Conservation (phyloP, 495 filamentous ascomycete species). For the Aspergillus coremiiformis region DNA sequence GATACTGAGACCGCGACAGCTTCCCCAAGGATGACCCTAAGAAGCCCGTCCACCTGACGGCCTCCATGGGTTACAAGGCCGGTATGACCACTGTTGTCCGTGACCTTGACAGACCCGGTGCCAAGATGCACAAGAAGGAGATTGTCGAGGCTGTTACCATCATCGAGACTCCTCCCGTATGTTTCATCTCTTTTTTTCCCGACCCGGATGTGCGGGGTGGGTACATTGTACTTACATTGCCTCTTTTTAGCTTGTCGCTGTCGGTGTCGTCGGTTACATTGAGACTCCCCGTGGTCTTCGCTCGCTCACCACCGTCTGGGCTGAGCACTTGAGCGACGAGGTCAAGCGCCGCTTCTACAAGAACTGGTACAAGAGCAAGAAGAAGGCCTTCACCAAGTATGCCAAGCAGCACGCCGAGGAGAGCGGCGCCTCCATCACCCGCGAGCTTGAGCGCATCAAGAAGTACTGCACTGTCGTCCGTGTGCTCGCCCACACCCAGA, state of each 20-base stretch:
- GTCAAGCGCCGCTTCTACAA: conserved; percentile 99
- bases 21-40: conserved; percentile 99
- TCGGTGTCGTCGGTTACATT: conserved; percentile 99
- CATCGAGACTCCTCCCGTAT: conserved; percentile 99
- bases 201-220: background rate
- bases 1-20: conserved; percentile 47
- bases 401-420: conserved; percentile 98
- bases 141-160: conserved; percentile 98
- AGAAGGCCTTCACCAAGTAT: conserved; percentile 99
- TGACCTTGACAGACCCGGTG: conserved; percentile 97
- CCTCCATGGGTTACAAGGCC: conserved; percentile 99
- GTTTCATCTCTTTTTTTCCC: conserved; percentile 26
- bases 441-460: conserved; percentile 99
- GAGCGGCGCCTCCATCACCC: conserved; percentile 79
- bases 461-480: conserved; percentile 99
- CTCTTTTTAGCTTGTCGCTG: conserved; percentile 79
- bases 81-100: conserved; percentile 99
- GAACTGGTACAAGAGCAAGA: conserved; percentile 99
- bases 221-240: background rate
- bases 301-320: conserved; percentile 99
- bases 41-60: conserved; percentile 98
- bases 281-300: conserved; percentile 99
- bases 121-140: conserved; percentile 99
- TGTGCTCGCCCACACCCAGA: conserved; percentile 97
- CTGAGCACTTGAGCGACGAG: conserved; percentile 97